These are phyloP conservation scores for Acacia crassicarpa DNA, from an alignment of 306 rosid genomes.

Conservation along the genomic window DNA sequence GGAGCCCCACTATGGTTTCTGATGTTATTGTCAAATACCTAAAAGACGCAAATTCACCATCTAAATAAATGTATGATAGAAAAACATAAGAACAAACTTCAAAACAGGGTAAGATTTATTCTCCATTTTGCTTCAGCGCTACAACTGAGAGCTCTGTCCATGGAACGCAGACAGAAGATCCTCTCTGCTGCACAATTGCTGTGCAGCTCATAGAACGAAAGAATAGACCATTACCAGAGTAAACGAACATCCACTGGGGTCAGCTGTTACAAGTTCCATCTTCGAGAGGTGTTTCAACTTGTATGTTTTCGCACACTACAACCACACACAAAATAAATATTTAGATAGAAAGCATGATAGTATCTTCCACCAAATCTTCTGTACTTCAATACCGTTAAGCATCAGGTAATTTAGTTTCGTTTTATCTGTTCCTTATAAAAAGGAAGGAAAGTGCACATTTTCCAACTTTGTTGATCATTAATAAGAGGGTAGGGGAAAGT, in stretches of 20 bases:
- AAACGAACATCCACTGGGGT: conserved; percentile 92
- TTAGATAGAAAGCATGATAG: conserved; percentile 11
- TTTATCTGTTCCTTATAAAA: conserved; percentile 26
- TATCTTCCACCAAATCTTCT: neutral
- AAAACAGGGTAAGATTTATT: conserved; percentile 16
- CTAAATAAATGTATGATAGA: neutral
- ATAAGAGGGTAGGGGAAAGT: conserved; percentile 12
- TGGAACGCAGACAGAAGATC: neutral
- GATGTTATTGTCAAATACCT: conserved; percentile 96
- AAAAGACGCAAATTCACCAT: conserved; percentile 32
- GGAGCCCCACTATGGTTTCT: conserved; percentile 91
- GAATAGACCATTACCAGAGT: conserved; percentile 69
- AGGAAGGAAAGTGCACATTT: conserved; percentile 22
- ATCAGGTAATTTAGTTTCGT: conserved; percentile 4
- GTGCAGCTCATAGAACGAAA: neutral
- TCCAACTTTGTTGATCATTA: conserved; percentile 19
- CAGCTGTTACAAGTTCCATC: conserved; percentile 81
- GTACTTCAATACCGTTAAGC: neutral
- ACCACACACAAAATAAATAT: conserved; percentile 24
- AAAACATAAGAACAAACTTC: conserved; percentile 21
- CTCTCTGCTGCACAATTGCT: neutral
- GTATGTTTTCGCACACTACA: conserved; percentile 93
- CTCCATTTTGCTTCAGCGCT: conserved; percentile 29
- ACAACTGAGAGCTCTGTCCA: conserved; percentile 20
- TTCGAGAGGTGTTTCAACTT: conserved; percentile 95